Evolutionary conservation across 2,329 filamentous ascomycete genomes (phyloP), one percentile per base, ranked within the genome.

Genomic region (Trichoderma oligosporum): DNA sequence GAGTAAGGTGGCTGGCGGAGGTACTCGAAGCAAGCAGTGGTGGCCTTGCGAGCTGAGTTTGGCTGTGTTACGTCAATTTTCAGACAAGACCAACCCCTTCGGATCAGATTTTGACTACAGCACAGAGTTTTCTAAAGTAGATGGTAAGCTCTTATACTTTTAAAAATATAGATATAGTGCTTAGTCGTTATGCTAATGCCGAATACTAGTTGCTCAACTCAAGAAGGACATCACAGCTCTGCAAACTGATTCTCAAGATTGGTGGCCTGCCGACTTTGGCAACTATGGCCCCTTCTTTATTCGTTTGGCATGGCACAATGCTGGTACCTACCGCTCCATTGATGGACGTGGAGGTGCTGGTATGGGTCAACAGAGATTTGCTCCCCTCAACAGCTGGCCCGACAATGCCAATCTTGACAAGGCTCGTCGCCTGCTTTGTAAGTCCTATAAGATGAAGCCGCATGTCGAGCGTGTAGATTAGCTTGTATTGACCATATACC

Each of bases 181-280:
- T 22, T 22, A 18, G 7, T 27, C 7, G 12, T 6, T 7, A 14
- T 39, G 47, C 45, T 56, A 33, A 57, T 29, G 44, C 41, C 5
- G 3, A 14, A 2, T 12, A 11, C 9, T 12, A 60, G 58, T 60
- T 8, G 75, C 80, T 60, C 86, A 74, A 24, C 72, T 91, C 64
- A 91, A 91, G 83, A 84, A 87, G 73, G 88, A 91, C 68, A 72
- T 91, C 12, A 66, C 76, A 18, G 76, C 75, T 11, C 68, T 91
- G 66, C 86, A 90, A 84, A 91, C 87, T 54, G 83, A 89, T 69
- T 90, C 86, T 3, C 84, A 91, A 74, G 84, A 88, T 38, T 91
- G 82, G 82, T 91, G 88, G 88, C 88, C 88, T 1, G 88, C 88
- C 27, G 88, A 91, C 69, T 89, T 87, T 66, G 88, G 88, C 59